Base-by-base conservation (phyloP, 1,284 basidiomycete species). In the Ustilago lituana region DNA sequence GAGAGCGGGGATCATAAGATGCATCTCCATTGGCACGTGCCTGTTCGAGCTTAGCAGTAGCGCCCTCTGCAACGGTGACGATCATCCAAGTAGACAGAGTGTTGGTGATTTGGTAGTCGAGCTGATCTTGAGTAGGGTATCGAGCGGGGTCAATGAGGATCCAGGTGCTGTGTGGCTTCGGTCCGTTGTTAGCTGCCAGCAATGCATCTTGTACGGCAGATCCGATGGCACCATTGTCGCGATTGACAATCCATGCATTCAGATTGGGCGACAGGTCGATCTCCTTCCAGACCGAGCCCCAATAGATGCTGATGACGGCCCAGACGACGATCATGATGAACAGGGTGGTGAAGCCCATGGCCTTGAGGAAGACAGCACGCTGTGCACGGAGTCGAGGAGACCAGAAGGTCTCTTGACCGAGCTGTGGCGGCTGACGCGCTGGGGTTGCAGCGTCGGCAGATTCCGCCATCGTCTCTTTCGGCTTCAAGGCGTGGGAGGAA, bases 271-370 rank as follows among this genome's bases (percentile, higher is more conserved):
- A 67, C 12, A 59, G 50, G 15, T 73, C 69, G 19, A 43, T 37
- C 33, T 65, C 61, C 33, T 71, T 68, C 53, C 64, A 81, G 1
- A 81, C 51, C 0, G 71, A 73, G 17, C 73, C 79, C 79, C 78
- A 80, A 60, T 79, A 78, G 44, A 81, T 76, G 6, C 67, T 27
- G 11, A 74, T 49, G 20, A 69, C 11, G 7, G 46, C 27, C 74
- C 75, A 79, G 33, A 74, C 65, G 23, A 55, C 22, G 15, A 80
- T 5, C 39, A 52, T 64, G 47, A 79, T 67, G 5, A 74, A 7
- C n/a, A 75, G 1, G 1, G 67, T 67, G 1, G 55, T 35, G 5
- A 44, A 17, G 4, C 47, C 56, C 7, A 79, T 56, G 1, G 60
- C 69, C 29, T 69, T 73, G 29, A 77, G 40, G 36, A 71, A 78